Base-by-base conservation (phyloP, 2,329 filamentous ascomycete species). In the Rhinocladiella similis region DNA sequence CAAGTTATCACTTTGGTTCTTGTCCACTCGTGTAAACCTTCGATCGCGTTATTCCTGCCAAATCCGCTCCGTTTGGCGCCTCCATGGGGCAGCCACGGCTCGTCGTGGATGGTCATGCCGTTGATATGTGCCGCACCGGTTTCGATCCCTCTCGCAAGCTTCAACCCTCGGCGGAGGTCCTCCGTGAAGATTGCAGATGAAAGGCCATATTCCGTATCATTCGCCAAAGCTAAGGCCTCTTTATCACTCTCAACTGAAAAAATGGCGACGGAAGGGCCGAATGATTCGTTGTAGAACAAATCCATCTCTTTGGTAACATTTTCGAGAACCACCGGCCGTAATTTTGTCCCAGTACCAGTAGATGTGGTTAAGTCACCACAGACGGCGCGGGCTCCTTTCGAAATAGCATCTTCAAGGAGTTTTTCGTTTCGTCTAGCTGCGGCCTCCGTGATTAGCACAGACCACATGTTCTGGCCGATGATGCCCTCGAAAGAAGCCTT, bases 161-260 rank as follows among this genome's bases (percentile, higher is more conserved):
- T 75, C 60, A 89, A 68, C 0, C 79, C 86, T 41, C 77, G 75
- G 48, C 78, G 73, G 50, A 93, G 72, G 67, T 90, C 84, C 62
- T 81, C 75, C 0, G 89, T 91, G 70, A 91, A 95, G 1, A 95
- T 82, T 0, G 89, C 82, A 2, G 84, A 80, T 2, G 79, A 77
- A 9, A 95, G 79, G 3, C 90, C 90, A 68, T 91, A 94, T 47
- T 91, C 87, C 1, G 87, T 91, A 65, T 93, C 88, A 67, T 96
- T 95, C 12, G 90, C 89, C 16, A 93, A 75, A 25, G 78, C 74
- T 19, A 94, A 72, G 0, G 89, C 90, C 27, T 90, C 88, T 46
- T 90, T 87, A 1, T 73, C 77, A n/a, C 51, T 42, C 25, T 76
- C 73, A 22, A 92, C 79, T 18, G 81, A 77, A 13, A 87, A 81